Base-by-base conservation (phyloP, 2,329 filamentous ascomycete species). In the Zymoseptoria brevis region DNA sequence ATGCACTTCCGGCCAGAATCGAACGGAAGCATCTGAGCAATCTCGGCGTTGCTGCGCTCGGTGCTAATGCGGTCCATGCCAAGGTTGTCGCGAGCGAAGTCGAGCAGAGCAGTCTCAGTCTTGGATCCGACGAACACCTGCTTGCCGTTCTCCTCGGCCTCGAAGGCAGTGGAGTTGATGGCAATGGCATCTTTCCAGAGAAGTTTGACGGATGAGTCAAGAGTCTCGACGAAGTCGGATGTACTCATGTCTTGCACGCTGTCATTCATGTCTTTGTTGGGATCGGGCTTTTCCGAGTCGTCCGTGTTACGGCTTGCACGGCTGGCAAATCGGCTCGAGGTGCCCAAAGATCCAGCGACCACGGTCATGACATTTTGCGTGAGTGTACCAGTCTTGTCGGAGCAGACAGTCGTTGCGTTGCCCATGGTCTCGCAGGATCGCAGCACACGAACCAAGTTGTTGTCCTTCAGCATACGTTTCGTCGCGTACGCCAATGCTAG, bases 341-440 rank as follows among this genome's bases (percentile, higher is more conserved):
- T 80, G 29, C 87, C 87, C 49, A 89, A 74, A 4, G 86, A 85
- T 6, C 87, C 87, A 24, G 87, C 85, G 29, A 91, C 87, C 1
- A 90, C 87, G 0, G 85, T 87, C 86, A 89, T 89, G 72, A 85
- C 84, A 69, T 89, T 89, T 60, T 88, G 86, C 0, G 87, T 90
- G 19, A 90, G 75, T 4, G 87, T 90, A 54, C 87, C 87, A 1
- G 87, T 90, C 74, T 90, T 90, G 72, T 90, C 89, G 3, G 88
- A 91, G 73, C 89, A 93, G 41, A 93, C 87, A 0, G 88, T 87
- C 1, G 84, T 87, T 26, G 84, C 84, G 66, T 88, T 88, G 4
- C 85, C 85, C 85, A 88, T 87, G 2, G 85, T 87, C 71, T 88
- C 86, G 69, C 85, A 87, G 60, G 85, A 85, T 59, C 83, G 80